Evolutionary conservation across 1,139 yeast species (phyloP).

Genomic region (Protomyces inundatus): DNA sequence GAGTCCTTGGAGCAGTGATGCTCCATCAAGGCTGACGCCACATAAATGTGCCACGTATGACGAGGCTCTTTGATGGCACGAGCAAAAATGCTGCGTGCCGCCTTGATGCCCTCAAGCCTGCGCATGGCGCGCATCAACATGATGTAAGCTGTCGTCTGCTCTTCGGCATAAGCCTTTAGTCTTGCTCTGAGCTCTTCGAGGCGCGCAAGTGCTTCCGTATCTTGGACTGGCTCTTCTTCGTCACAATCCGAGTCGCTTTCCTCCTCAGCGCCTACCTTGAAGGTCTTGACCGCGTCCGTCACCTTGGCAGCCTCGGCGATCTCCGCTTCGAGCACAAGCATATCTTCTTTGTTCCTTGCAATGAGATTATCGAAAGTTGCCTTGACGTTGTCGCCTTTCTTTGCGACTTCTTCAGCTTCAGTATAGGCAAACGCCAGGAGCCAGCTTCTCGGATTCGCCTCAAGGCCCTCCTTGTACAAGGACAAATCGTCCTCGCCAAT

Average conservation of each 20-base stretch:
- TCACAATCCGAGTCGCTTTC: background rate
- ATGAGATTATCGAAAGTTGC: conserved; percentile 51
- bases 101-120: conserved; percentile 41
- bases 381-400: conserved; percentile 51
- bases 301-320: conserved; percentile 30
- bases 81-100: conserved; percentile 48
- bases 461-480: conserved; percentile 52
- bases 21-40: conserved; percentile 75
- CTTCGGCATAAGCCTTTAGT: conserved; percentile 34
- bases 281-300: conserved; percentile 5
- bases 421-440: conserved; percentile 63
- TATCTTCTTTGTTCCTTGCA: conserved; percentile 34
- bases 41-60: conserved; percentile 70
- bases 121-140: conserved; percentile 41
- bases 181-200: conserved; percentile 14
- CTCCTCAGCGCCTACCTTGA: conserved; percentile 3
- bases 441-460: conserved; percentile 67
- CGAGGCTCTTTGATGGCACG: conserved; percentile 65
- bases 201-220: background rate
- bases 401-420: conserved; percentile 62
- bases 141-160: conserved; percentile 39
- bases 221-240: background rate
- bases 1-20: conserved; percentile 55
- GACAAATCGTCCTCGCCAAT: conserved; percentile 36
- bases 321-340: conserved; percentile 33